Base-by-base conservation (phyloP, 108 stramenopile species). In the Mayamaea pseudoterrestris region DNA sequence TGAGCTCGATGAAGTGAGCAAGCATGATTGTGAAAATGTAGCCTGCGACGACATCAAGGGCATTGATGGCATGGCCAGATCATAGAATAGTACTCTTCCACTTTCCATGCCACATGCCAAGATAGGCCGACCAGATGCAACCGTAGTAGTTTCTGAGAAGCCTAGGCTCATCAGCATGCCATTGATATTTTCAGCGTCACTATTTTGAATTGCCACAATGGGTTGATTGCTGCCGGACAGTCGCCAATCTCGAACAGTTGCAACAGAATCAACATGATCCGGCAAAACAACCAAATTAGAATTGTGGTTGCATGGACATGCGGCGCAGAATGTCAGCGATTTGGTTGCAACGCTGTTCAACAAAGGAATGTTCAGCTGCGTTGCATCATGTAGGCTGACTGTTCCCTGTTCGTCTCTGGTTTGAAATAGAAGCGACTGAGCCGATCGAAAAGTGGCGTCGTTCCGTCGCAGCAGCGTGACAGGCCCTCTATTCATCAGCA, bases 71-170 rank as follows among this genome's bases (percentile, higher is more conserved):
- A 47, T 62, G 18, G 60, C 44, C 28, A 81, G 57, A 50, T 90
- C 82, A 50, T 82, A 65, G 58, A 84, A 79, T 18, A 78, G 45
- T n/a, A 74, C 63, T 0, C 66, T 65, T 7, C 87, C 87, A 68
- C 55, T 65, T 45, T 90, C 87, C 87, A 82, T 84, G 2, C 87
- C 87, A 63, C 82, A 82, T 8, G 72, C 82, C 21, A 89, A 55
- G 9, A 76, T 50, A 8, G 49, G 60, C 21, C 60, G 41, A 9
- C 14, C 40, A 1, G 39, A 16, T 16, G 47, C 37, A 1, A 44
- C 25, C 30, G 57, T 34, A 16, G 44, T 45, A 9, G 44, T 16
- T 41, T 63, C 40, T 9, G 50, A 60, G n/a, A 90, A 50, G 11
- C 73, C 77, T 24, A 90, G 55, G 57, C 80, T 77, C 7, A 63